A percentile compares a stretch with the other conserved stretches of the same genome.
Evolutionary conservation across 1,284 basidiomycete genomes (phyloP).

Genomic region (Boletellus deceptivus): DNA sequence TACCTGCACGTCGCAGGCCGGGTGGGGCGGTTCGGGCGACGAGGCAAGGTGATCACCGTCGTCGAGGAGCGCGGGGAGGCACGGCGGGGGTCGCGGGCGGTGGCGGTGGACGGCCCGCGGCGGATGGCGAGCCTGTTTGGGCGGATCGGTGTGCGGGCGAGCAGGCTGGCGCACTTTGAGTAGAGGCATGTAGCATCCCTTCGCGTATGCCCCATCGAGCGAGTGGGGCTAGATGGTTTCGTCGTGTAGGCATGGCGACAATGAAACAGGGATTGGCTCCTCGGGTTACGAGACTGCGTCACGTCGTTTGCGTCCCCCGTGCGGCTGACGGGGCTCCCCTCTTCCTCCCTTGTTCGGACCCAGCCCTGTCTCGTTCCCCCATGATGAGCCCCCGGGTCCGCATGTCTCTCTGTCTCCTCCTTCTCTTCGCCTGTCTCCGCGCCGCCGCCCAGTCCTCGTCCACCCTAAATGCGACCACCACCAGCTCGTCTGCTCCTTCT

Average conservation of each 20-base stretch:
- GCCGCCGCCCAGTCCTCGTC: constrained; percentile 29
- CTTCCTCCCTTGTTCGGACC: neutral
- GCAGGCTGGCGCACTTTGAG: constrained; percentile 47
- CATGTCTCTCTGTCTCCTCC: constrained; percentile 12
- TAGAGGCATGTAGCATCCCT: too few species aligned
- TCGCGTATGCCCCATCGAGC: too few species aligned
- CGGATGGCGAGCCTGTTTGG: constrained; percentile 49
- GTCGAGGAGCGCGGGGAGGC: constrained; percentile 40
- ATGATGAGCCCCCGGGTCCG: constrained; percentile 16
- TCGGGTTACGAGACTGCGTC: neutral
- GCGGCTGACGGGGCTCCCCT: constrained; percentile 29
- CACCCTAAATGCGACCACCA: constrained; percentile 8
- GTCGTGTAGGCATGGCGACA: constrained; percentile 15
- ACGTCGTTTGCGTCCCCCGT: neutral
- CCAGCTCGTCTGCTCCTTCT: constrained; percentile 11
- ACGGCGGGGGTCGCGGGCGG: constrained; percentile 28
- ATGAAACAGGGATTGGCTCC: neutral
- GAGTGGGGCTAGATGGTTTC: too few species aligned
- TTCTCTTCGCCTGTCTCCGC: constrained; percentile 24
- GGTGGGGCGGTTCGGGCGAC: constrained; percentile 66
- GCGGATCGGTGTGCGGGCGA: constrained; percentile 39
- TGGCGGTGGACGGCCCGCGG: constrained; percentile 38
- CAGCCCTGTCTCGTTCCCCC: neutral
- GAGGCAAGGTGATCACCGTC: constrained; percentile 62
- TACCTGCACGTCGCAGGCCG: constrained; percentile 76